These are phyloP conservation scores for Rosa multiflora DNA, from an alignment of 306 rosid genomes.

Conservation along the genomic window DNA sequence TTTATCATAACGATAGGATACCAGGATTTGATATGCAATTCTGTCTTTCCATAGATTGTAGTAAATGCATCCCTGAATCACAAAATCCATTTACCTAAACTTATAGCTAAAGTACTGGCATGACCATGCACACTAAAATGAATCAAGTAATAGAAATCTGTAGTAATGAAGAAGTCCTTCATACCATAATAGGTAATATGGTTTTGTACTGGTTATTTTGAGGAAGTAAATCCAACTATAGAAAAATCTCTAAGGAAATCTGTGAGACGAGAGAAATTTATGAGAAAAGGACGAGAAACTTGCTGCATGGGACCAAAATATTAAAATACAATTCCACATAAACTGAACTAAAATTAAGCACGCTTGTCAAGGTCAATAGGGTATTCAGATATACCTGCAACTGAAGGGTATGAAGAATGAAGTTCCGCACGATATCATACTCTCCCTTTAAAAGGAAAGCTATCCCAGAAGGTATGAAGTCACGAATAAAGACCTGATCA, in stretches of 20 bases:
- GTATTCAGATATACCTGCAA: conserved; percentile 48
- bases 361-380: neutral
- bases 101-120: neutral
- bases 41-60: neutral
- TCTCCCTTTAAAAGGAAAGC: conserved; percentile 71
- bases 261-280: neutral
- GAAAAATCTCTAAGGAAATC: neutral
- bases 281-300: neutral
- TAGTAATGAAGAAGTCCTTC: neutral
- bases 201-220: neutral
- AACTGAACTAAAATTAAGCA: neutral
- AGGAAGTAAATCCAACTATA: neutral
- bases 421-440: conserved; percentile 63
- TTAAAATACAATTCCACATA: neutral
- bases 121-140: neutral
- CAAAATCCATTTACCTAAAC: neutral
- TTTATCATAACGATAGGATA: neutral
- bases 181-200: neutral
- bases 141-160: neutral
- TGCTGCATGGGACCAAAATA: neutral
- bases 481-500: conserved; percentile 71
- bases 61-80: neutral
- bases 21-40: neutral
- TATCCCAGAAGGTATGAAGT: conserved; percentile 60
- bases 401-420: conserved; percentile 64